Conservation (phyloP, 2,329 filamentous ascomycete species). For the Colletotrichum liaoningense region DNA sequence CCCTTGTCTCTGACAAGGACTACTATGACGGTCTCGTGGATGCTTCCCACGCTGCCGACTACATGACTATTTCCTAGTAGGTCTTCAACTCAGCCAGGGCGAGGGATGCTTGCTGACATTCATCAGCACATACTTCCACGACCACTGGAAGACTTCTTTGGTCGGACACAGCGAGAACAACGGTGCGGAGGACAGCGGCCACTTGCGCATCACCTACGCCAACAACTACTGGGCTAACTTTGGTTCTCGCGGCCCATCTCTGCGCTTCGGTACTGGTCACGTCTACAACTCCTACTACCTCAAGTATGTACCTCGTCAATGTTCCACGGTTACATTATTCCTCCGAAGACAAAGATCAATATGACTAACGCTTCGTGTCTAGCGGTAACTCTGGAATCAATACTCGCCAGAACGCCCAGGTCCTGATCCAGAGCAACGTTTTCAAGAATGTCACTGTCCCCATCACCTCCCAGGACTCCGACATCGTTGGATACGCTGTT, state of each 20-base stretch:
- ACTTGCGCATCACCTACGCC: constrained; percentile 68
- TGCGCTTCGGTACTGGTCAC: constrained; percentile 73
- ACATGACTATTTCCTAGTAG: constrained; percentile 52
- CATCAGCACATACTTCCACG: constrained; percentile 50
- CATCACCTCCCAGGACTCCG: constrained; percentile 44
- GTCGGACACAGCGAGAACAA: constrained; percentile 72
- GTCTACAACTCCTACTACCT: constrained; percentile 56
- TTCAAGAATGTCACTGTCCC: constrained; percentile 42
- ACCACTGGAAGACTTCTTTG: constrained; percentile 71
- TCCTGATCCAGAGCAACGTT: constrained; percentile 63
- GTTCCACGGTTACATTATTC: too few species aligned
- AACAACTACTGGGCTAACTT: constrained; percentile 72
- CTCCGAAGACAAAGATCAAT: background rate
- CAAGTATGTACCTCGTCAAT: constrained; percentile 6
- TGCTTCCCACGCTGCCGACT: constrained; percentile 56
- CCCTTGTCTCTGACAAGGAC: constrained; percentile 52
- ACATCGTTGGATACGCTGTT: constrained; percentile 26
- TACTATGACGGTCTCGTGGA: constrained; percentile 57
- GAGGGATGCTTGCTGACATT: background rate
- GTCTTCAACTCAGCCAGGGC: background rate
- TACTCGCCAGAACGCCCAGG: constrained; percentile 62
- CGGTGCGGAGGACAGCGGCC: constrained; percentile 65
- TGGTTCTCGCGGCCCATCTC: constrained; percentile 67
- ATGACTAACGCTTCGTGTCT: background rate
- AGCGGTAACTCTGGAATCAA: constrained; percentile 61